phyloP scores from a whole-genome alignment of 108 stramenopile species.

The Skeletonema marinoi region DNA sequence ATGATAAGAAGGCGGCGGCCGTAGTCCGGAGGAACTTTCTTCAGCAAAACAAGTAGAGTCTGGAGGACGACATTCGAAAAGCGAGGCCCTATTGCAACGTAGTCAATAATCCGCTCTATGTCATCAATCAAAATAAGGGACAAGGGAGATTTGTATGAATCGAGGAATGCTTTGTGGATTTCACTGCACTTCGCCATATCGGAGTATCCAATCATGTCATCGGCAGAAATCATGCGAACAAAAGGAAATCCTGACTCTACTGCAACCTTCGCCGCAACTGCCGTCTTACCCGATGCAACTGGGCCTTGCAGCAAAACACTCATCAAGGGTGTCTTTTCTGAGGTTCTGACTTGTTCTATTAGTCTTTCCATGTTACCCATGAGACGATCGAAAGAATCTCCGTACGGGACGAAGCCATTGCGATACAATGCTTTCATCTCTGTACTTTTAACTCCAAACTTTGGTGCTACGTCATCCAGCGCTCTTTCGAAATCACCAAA shows the following conservation, averaged over 20 bases:
- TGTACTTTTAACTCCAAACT: conserved; percentile 91
- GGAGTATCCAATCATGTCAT: conserved; percentile 95
- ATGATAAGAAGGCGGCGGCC: conserved; percentile 90
- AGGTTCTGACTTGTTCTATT: conserved; percentile 87
- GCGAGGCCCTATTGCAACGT: conserved; percentile 95
- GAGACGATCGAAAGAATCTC: conserved; percentile 86
- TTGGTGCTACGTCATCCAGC: conserved; percentile 90
- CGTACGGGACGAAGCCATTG: conserved; percentile 96
- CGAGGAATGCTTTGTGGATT: conserved; percentile 95
- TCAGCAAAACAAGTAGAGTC: conserved; percentile 95
- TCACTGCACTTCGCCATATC: conserved; percentile 85
- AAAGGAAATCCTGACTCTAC: conserved; percentile 94
- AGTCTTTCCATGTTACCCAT: conserved; percentile 82
- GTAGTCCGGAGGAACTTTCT: conserved; percentile 94
- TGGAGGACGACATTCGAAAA: conserved; percentile 98
- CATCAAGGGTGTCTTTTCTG: conserved; percentile 93
- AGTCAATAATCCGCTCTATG: conserved; percentile 98
- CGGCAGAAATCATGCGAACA: conserved; percentile 95
- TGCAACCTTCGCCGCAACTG: conserved; percentile 94
- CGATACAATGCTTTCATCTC: conserved; percentile 92
- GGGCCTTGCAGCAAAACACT: conserved; percentile 91
- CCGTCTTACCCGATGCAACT: conserved; percentile 93
- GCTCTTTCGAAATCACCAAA: conserved; percentile 90
- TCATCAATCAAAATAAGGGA: conserved; percentile 98
- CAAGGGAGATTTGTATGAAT: conserved; percentile 97